Evolutionary conservation across 768 basidiomycete species (phyloP), one percentile per base, ranked within the genome.

Genomic region (Coprinopsis sp.): DNA sequence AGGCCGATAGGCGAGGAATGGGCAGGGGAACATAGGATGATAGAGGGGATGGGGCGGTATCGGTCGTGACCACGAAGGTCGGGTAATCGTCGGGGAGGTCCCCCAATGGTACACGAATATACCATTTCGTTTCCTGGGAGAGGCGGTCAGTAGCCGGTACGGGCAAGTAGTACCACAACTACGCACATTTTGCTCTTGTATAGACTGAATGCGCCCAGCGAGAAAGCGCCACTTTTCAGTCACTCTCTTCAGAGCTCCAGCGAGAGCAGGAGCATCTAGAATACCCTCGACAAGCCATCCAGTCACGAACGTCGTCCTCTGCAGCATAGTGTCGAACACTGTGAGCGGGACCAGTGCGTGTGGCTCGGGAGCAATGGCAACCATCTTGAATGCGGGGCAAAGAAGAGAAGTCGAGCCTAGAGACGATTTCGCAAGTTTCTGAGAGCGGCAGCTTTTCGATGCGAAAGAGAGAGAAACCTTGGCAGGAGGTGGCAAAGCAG

Each of bases 231-330:
- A 64, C 54, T 61, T 64, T 36, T 52, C 25, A 4, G 64, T 67
- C 21, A 69, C 44, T 5, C 60, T 57, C 5, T 51, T 42, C 44
- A 73, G 54, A 6, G 69, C 69, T 22, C 33, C 37, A 3, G 50
- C 51, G 19, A 73, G 50, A 31, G 61, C 61, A 22, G 58, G 44
- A 12, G 54, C 53, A 52, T 73, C 64, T 36, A 73, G 58, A 22
- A 51, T 58, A 7, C 71, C 71, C 53, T 69, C 62, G 1, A 73
- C 63, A 11, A 73, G 61, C 71, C 71, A 73, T 16, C 68, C 71
- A 19, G 69, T 72, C 16, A 68, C 54, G 48, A 71, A 69, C 2
- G 64, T 63, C 2, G 68, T 67, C 16, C 58, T 52, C 39, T 63
- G 54, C 33, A 58, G 60, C 12, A 61, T 38, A 34, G 52, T 56